Evolutionary conservation across 805 yeast genomes (phyloP).

Genomic region (Wickerhamomyces bisporus): DNA sequence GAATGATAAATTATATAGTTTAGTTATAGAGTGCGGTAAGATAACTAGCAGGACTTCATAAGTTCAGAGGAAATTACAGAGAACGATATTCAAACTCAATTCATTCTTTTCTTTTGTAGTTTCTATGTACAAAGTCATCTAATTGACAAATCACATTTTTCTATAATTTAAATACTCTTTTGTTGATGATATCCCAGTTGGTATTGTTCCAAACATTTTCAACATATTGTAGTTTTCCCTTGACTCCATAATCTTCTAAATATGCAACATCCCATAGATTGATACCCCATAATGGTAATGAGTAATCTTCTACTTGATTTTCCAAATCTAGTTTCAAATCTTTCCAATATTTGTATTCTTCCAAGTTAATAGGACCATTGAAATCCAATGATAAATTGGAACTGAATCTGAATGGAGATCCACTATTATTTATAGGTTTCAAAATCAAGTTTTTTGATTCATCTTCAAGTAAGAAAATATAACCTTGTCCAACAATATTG

Average conservation of each 20-base stretch:
- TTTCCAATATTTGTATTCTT: constrained; percentile 42
- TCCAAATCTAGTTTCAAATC: constrained; percentile 37
- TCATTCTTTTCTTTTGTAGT: neutral
- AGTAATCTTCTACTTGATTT: constrained; percentile 46
- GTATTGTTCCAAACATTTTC: constrained; percentile 71
- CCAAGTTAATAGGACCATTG: constrained; percentile 61
- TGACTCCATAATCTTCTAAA: constrained; percentile 74
- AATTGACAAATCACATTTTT: no score
- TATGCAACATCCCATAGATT: constrained; percentile 92
- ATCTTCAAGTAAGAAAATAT: constrained; percentile 68
- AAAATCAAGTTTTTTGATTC: constrained; percentile 53
- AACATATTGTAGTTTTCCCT: constrained; percentile 66
- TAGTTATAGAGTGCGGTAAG: constrained; percentile 12
- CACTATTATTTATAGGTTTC: constrained; percentile 60
- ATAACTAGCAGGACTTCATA: constrained; percentile 1
- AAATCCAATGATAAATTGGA: constrained; percentile 71
- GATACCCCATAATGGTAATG: constrained; percentile 70
- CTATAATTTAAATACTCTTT: constrained; percentile 29
- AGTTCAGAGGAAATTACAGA: no score
- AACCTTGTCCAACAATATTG: constrained; percentile 53
- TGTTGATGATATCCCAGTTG: constrained; percentile 74
- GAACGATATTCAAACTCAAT: no score
- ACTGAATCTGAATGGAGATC: constrained; percentile 68
- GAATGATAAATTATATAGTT: constrained; percentile 14
- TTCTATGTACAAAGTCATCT: constrained; percentile 1